Evolutionary conservation across 2,329 filamentous ascomycete genomes (phyloP).

Genomic region (Purpureocillium lavendulum): DNA sequence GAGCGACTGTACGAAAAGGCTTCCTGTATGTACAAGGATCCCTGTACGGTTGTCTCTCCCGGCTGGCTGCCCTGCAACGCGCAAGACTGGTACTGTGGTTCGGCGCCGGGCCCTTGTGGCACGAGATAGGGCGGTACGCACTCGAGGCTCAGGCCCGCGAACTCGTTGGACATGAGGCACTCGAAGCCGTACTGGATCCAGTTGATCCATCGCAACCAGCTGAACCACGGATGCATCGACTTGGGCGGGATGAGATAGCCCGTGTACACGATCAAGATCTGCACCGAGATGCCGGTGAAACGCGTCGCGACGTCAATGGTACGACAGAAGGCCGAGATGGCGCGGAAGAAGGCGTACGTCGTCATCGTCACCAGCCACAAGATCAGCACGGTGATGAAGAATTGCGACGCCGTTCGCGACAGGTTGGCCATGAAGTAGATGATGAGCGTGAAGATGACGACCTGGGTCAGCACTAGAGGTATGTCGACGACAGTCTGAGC

Average conservation of each 20-base stretch:
- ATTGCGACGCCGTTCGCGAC: constrained; percentile 54
- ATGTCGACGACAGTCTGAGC: constrained; percentile 52
- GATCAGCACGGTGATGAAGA: constrained; percentile 58
- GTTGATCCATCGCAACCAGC: constrained; percentile 63
- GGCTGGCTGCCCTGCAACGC: constrained; percentile 36
- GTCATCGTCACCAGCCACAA: constrained; percentile 49
- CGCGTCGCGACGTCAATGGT: constrained; percentile 56
- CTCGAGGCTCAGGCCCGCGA: constrained; percentile 44
- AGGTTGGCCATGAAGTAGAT: constrained; percentile 75
- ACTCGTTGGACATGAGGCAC: constrained; percentile 58
- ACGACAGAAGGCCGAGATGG: constrained; percentile 48
- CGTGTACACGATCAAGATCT: constrained; percentile 59
- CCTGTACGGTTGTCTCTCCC: constrained; percentile 39
- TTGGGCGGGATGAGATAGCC: constrained; percentile 54
- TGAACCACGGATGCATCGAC: constrained; percentile 48
- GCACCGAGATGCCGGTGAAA: constrained; percentile 46
- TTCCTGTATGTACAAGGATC: constrained; percentile 45
- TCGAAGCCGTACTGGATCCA: constrained; percentile 65
- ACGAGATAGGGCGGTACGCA: constrained; percentile 52
- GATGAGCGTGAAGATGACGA: constrained; percentile 59
- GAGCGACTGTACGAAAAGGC: constrained; percentile 45
- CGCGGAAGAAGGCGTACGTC: constrained; percentile 51
- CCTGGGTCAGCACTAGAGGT: constrained; percentile 53
- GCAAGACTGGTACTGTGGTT: constrained; percentile 42
- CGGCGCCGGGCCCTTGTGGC: constrained; percentile 29